A percentile compares a stretch with the other conserved stretches of the same genome.
phyloP scores from a whole-genome alignment of 2,329 filamentous ascomycete genomes.

The Stemphylium beticola region DNA sequence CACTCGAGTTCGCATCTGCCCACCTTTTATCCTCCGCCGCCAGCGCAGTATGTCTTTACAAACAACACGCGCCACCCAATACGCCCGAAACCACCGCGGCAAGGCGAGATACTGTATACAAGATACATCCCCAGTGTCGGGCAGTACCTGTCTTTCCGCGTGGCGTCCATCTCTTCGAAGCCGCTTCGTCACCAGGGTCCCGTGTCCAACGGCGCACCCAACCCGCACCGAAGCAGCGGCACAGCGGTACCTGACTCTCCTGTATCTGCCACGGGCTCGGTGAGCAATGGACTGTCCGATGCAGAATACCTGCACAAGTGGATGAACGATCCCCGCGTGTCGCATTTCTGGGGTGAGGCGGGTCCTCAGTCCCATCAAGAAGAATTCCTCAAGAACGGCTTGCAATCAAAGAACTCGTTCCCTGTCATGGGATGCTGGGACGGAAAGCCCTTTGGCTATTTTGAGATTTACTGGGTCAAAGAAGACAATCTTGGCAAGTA shows the following conservation, averaged over 20 bases:
- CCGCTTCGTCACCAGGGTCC: slow-evolving; percentile 71
- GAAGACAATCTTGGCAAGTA: slow-evolving; percentile 80
- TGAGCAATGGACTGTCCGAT: slow-evolving; percentile 57
- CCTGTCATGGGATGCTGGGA: slow-evolving; percentile 94
- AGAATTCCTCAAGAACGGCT: slow-evolving; percentile 69
- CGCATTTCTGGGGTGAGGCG: slow-evolving; percentile 80
- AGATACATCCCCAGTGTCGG: slow-evolving; percentile 81
- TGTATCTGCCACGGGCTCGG: slow-evolving; percentile 39
- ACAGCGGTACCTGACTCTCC: slow-evolving; percentile 59
- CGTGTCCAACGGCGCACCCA: slow-evolving; percentile 28
- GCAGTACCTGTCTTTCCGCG: slow-evolving; percentile 87
- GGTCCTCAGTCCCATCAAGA: slow-evolving; percentile 64
- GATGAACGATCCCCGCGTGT: slow-evolving; percentile 86
- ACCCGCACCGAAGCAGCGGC: slow-evolving; percentile 40
- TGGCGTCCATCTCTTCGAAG: slow-evolving; percentile 72
- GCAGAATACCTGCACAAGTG: slow-evolving; percentile 78
- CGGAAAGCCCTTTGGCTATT: slow-evolving; percentile 93
- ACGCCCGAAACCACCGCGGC: slow-evolving; percentile 84
- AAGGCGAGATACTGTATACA: slow-evolving; percentile 90
- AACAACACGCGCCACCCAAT: slow-evolving; percentile 83
- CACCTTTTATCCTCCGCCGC: slow-evolving; percentile 86
- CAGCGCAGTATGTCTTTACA: slow-evolving; percentile 80
- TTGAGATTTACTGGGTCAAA: slow-evolving; percentile 98
- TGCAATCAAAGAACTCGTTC: slow-evolving; percentile 78
- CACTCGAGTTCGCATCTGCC: slow-evolving; percentile 83